A percentile compares a stretch with the other conserved stretches of the same genome.
Conservation (phyloP, 768 basidiomycete genomes). For the Agaricus sinodeliciosus region DNA sequence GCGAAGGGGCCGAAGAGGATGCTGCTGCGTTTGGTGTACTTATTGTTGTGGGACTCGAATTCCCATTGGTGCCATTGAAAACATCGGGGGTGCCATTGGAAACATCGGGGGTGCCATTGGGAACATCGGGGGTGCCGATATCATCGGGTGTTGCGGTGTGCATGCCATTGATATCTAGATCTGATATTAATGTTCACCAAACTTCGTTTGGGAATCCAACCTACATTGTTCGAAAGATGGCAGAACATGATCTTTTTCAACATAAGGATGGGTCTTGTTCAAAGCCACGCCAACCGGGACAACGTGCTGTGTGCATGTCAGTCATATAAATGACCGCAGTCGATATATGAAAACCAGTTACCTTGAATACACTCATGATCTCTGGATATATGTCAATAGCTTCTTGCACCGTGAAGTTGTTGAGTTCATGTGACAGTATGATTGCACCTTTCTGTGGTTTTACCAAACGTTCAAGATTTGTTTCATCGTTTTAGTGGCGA, state of each 20-base stretch:
- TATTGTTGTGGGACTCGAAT: background rate
- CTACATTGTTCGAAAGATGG: constrained; percentile 43
- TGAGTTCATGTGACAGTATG: constrained; percentile 52
- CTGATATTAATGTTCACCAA: too few relatives aligned
- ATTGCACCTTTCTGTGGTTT: constrained; percentile 38
- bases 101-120: too few relatives aligned
- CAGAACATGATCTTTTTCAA: constrained; percentile 35
- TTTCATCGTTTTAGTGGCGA: background rate
- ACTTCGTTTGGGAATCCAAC: constrained; percentile 12
- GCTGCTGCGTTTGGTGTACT: background rate
- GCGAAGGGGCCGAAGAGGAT: background rate
- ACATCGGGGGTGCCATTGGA: background rate
- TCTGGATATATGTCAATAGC: constrained; percentile 45
- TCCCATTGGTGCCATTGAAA: background rate
- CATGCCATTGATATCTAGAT: constrained; percentile 2
- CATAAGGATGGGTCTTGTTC: constrained; percentile 48
- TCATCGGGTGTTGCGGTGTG: background rate
- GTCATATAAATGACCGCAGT: background rate
- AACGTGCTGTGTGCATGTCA: constrained; percentile 26
- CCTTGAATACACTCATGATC: constrained; percentile 39
- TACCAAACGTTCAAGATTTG: background rate
- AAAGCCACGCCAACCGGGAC: constrained; percentile 47
- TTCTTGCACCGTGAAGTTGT: constrained; percentile 55
- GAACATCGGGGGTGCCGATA: too few relatives aligned
- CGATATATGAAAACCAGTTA: constrained; percentile 12